A percentile compares a stretch with the other conserved stretches of the same genome.
Evolutionary conservation across 1,284 basidiomycete species (phyloP).

Genomic region (Coriolopsis trogii): DNA sequence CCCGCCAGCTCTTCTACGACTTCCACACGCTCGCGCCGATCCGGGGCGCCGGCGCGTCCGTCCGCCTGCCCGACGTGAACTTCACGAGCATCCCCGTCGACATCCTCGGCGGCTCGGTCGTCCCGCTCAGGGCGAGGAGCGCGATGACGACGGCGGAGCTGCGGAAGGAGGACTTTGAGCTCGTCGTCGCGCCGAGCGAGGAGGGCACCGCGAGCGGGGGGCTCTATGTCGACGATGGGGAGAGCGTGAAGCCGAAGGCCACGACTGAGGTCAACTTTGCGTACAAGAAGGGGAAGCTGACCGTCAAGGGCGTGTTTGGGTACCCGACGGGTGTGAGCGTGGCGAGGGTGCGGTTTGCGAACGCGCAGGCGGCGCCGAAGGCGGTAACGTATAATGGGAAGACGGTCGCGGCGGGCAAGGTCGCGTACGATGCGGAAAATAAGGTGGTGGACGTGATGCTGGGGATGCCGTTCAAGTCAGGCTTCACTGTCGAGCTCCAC

Average conservation of each 20-base stretch:
- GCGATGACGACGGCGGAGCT: constrained; percentile 64
- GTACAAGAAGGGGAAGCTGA: constrained; percentile 46
- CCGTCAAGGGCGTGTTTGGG: constrained; percentile 53
- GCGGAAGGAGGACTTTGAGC: constrained; percentile 59
- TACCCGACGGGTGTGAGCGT: constrained; percentile 48
- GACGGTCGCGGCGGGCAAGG: constrained; percentile 11
- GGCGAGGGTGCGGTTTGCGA: constrained; percentile 48
- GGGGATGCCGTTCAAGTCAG: constrained; percentile 38
- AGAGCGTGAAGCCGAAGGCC: constrained; percentile 47
- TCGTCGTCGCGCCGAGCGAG: constrained; percentile 58
- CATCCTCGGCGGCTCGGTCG: constrained; percentile 59
- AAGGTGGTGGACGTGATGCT: constrained; percentile 47
- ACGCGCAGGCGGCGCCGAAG: constrained; percentile 38
- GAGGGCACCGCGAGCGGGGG: constrained; percentile 51
- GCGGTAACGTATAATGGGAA: constrained; percentile 41
- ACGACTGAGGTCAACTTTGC: constrained; percentile 49
- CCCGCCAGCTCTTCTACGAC: constrained; percentile 67
- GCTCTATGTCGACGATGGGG: constrained; percentile 68
- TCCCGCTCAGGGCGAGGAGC: constrained; percentile 55
- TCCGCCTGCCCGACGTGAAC: constrained; percentile 50
- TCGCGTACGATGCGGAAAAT: constrained; percentile 37
- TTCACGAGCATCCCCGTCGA: constrained; percentile 64
- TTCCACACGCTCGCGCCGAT: constrained; percentile 50
- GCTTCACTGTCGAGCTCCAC: constrained; percentile 37
- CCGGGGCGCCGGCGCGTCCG: constrained; percentile 50